These are phyloP conservation scores for Grosmannia serpens DNA, from an alignment of 2,329 filamentous ascomycete species.

Conservation along the genomic window DNA sequence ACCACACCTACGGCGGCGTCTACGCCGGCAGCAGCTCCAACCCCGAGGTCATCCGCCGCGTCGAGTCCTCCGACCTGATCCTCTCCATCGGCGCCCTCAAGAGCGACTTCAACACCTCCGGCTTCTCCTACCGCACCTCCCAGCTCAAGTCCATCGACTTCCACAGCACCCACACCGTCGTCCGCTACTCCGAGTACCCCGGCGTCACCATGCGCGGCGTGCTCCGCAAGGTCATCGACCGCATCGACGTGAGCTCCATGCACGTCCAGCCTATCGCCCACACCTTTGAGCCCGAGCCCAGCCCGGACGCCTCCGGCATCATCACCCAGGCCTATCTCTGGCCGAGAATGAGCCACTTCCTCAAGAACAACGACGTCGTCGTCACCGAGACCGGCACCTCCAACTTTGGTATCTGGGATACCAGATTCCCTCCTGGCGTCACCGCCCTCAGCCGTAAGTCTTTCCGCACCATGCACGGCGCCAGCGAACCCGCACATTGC, in stretches of 20 bases:
- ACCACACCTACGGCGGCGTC: constrained; percentile 69
- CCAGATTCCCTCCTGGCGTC: constrained; percentile 66
- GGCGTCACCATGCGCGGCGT: constrained; percentile 69
- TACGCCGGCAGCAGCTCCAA: constrained; percentile 72
- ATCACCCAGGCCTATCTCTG: constrained; percentile 14
- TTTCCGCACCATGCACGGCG: no score
- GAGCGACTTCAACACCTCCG: constrained; percentile 73
- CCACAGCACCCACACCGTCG: constrained; percentile 60
- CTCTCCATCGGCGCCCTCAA: constrained; percentile 55
- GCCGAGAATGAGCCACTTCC: constrained; percentile 13
- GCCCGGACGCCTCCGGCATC: constrained; percentile 5
- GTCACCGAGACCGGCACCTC: constrained; percentile 81
- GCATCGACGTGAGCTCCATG: constrained; percentile 46
- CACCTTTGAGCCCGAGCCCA: constrained; percentile 31
- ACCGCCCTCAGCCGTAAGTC: constrained; percentile 42
- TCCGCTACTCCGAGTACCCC: constrained; percentile 70
- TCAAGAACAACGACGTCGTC: constrained; percentile 55
- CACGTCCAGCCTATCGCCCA: constrained; percentile 39
- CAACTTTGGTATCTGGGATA: constrained; percentile 83
- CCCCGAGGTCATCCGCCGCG: constrained; percentile 47
- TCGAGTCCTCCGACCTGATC: constrained; percentile 61
- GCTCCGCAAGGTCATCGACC: constrained; percentile 55
- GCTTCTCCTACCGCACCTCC: constrained; percentile 69
- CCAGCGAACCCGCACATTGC: background rate
- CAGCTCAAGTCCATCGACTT: constrained; percentile 73